These are phyloP conservation scores for Claviceps africana DNA, from an alignment of 2,329 filamentous ascomycete genomes.

Conservation along the genomic window DNA sequence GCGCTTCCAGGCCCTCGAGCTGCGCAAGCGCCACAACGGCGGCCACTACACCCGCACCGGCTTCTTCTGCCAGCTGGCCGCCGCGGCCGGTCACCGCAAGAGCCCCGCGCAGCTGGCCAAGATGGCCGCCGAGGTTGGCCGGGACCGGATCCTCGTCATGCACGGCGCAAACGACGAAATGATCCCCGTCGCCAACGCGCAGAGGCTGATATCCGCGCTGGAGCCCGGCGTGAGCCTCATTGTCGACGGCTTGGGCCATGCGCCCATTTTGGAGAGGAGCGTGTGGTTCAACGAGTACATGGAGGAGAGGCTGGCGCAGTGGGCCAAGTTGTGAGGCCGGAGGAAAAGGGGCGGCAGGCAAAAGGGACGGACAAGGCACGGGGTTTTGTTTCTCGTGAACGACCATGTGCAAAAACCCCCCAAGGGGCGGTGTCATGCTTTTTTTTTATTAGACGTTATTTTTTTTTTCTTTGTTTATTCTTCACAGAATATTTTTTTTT, in stretches of 20 bases:
- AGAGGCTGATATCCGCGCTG: conserved; percentile 52
- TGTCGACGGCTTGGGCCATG: conserved; percentile 62
- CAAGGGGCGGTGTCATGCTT: no score
- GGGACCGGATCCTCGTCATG: conserved; percentile 60
- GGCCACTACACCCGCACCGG: conserved; percentile 48
- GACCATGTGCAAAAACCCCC: no score
- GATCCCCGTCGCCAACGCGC: conserved; percentile 58
- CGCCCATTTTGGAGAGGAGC: conserved; percentile 56
- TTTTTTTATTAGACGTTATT: no score
- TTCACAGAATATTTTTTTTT: no score
- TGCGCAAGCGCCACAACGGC: conserved; percentile 50
- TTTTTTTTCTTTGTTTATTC: no score
- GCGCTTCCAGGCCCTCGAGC: conserved; percentile 67
- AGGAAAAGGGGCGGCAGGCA: no score
- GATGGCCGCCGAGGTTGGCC: conserved; percentile 55
- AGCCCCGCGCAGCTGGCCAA: conserved; percentile 46
- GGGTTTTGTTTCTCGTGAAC: no score
- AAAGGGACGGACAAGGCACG: no score
- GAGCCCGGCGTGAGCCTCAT: conserved; percentile 46
- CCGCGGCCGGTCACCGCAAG: conserved; percentile 71
- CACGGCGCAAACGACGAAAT: conserved; percentile 69
- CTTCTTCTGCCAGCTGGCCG: conserved; percentile 64
- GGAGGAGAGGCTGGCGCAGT: conserved; percentile 39
- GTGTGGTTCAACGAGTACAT: conserved; percentile 54
- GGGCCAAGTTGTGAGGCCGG: conserved; percentile 31